Evolutionary conservation across 805 yeast species (phyloP).

Genomic region (Clavispora fructus): DNA sequence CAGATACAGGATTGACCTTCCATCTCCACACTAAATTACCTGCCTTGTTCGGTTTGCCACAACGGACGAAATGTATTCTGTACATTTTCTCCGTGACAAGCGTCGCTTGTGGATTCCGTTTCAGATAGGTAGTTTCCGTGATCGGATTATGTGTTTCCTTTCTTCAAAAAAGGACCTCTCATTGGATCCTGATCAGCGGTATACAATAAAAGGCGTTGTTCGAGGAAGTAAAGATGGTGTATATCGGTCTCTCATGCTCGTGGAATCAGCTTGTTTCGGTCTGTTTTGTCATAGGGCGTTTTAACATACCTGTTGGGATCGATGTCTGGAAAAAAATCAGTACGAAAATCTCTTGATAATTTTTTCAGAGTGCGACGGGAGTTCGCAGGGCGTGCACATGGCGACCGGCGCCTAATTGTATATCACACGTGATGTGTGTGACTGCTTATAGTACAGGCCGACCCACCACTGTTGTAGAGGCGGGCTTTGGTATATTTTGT

Average conservation of each 20-base stretch:
- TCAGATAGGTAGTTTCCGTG: too few relatives aligned
- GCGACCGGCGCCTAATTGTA: not conserved
- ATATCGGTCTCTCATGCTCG: too few relatives aligned
- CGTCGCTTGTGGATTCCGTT: too few relatives aligned
- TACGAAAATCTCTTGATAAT: conserved; percentile 4
- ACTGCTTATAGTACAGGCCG: not conserved
- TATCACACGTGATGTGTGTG: conserved; percentile 11
- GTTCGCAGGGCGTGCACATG: conserved; percentile 4
- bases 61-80: not conserved
- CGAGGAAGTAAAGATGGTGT: too few relatives aligned
- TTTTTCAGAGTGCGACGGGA: conserved; percentile 4
- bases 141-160: too few relatives aligned
- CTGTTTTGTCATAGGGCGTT: not conserved
- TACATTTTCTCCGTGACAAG: not conserved
- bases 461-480: not conserved
- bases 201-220: too few relatives aligned
- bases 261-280: not conserved
- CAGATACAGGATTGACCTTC: not conserved
- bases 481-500: too few relatives aligned
- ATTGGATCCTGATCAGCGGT: too few relatives aligned
- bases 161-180: too few relatives aligned
- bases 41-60: not conserved
- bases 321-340: conserved; percentile 6
- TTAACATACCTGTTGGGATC: conserved; percentile 14
- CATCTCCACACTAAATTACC: not conserved